Evolutionary conservation across 352 stramenopile genomes (phyloP), one percentile per base, ranked within the genome.

Genomic region (Phytophthora nicotianae): DNA sequence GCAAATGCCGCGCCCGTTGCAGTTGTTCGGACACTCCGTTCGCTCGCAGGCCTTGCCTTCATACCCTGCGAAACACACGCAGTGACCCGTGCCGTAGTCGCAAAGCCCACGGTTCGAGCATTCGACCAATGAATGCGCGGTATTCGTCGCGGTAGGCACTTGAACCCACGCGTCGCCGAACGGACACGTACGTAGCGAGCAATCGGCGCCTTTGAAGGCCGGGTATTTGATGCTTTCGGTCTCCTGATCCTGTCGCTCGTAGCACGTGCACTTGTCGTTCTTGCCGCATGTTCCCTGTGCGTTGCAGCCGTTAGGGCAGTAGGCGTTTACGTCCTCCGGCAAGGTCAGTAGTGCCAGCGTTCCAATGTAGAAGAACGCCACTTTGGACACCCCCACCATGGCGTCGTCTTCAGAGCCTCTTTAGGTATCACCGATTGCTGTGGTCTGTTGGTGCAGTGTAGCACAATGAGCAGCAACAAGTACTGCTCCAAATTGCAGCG

Each of bases 41-140:
- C 93, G 83, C 65, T 97, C 80, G 68, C 93, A 98, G 16, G 90
- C 88, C 52, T 95, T 97, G 72, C 90, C 91, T 47, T 93, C 89
- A 72, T 93, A 98, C 8, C 90, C 90, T 6, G 81, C 63, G 56
- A 91, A 97, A 67, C 95, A 97, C 23, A 90, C 68, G 79, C 97
- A 99, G 49, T 89, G 74, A 27, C 95, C 97, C 21, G 88, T 93
- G 14, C 68, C 33, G 58, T 93, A 86, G 81, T 99, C 93, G 61
- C 96, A 99, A 42, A 79, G 71, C 48, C 96, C 96, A 55, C 93
- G 95, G 65, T 95, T 93, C 2, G 96, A 98, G 79, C 97, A 99
- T 79, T 99, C 93, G 17, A 77, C 69, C 29, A 83, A 65, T 17
- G 77, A 67, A 67, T 98, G 95, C 21, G 72, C 89, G 3, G 69